Percentiles rank a stretch among this genome's conserved stretches.
Conservation (phyloP, 1,139 yeast species). For the Yamadazyma sp. region DNA sequence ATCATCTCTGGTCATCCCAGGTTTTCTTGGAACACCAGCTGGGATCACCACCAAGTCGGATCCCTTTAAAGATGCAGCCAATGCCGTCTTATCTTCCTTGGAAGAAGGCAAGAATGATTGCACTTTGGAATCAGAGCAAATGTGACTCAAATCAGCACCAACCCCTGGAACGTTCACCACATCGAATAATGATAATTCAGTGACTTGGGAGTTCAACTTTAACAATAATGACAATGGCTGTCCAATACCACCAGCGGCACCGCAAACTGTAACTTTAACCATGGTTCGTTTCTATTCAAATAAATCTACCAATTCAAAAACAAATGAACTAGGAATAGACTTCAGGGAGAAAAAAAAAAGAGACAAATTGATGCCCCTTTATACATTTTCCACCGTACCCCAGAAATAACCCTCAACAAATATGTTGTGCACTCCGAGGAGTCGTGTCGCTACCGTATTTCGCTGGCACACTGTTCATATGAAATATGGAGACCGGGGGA, state of each 20-base stretch:
- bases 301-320: neutral
- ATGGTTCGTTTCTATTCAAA: slow-evolving; percentile 15
- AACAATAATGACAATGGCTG: slow-evolving; percentile 92
- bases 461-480: neutral
- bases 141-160: slow-evolving; percentile 93
- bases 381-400: slow-evolving; percentile 10
- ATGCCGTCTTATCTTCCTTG: slow-evolving; percentile 70
- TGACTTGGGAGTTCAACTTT: slow-evolving; percentile 83
- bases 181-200: slow-evolving; percentile 85
- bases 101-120: slow-evolving; percentile 74
- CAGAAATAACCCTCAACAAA: slow-evolving; percentile 7
- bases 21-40: slow-evolving; percentile 99
- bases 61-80: slow-evolving; percentile 72
- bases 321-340: neutral
- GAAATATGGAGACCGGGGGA: slow-evolving; percentile 3
- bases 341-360: too few species aligned
- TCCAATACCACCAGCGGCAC: slow-evolving; percentile 99
- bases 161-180: slow-evolving; percentile 95
- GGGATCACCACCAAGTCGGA: slow-evolving; percentile 92
- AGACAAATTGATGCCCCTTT: slow-evolving; percentile 9
- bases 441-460: neutral
- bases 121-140: slow-evolving; percentile 85
- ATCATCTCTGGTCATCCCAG: slow-evolving; percentile 99
- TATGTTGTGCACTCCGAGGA: slow-evolving; percentile 1
- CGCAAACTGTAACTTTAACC: slow-evolving; percentile 82